Base-by-base conservation (phyloP, 768 basidiomycete genomes). In the Phaffia tasmanica region DNA sequence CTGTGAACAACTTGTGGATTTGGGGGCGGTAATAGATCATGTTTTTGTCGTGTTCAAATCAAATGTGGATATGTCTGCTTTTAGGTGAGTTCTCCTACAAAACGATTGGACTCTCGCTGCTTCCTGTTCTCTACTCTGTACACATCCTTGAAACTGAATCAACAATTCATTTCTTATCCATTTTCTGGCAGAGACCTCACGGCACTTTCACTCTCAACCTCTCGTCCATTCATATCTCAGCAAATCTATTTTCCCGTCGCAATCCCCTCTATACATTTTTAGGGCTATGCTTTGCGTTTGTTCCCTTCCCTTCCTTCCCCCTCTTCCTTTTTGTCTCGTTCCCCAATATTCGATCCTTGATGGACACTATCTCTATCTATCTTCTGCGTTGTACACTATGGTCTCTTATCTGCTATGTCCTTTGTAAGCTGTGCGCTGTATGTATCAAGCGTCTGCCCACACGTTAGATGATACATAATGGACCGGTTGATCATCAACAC, bases 1-100 rank as follows among this genome's bases (percentile, higher is more conserved):
- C 57, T 7, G 57, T 58, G 6, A 30, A 35, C 29, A 19, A 29
- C 19, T 21, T 21, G 7, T 35, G n/a, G 29, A 19, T 27, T n/a
- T 42, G 35, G 35, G 11, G 57, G 35, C 35, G 35, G 11, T 42
- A 5, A 42, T 42, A 42, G 64, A 66, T 25, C 64, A 65, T 50
- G 57, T 89, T 53, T 97, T 92, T 76, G 79, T 93, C 46, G 87
- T 88, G 9, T 86, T 95, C 78, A 97, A 97, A 75, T 84, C 89
- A 1, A 78, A 80, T 51, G 89, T 89, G 69, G 66, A 67, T n/a
- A 67, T 67, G 66, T 56, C 55, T 46, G 35, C 57, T 19, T 67
- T 67, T 54, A 55, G 66, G 66, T 67, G 18, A 5, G 65, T 55
- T 42, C 1, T 47, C 42, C 18, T 11, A 15, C 16, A 14, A 19